A percentile compares a stretch with the other conserved stretches of the same genome.
Conservation (phyloP, 768 basidiomycete species). For the Rhizopogon sp. region DNA sequence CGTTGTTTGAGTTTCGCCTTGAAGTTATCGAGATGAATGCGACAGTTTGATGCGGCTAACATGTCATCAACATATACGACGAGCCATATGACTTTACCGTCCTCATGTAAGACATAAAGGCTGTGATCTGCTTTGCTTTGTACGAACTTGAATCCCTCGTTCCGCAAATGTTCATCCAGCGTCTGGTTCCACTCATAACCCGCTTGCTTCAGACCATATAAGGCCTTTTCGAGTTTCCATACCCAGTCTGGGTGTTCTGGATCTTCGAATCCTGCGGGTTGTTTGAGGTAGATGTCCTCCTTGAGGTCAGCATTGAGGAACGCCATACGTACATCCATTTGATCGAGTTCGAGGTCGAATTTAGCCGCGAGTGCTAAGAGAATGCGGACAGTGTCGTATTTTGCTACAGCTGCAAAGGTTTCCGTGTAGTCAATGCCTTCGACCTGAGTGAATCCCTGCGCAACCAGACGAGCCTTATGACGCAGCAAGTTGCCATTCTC, state of each 20-base stretch:
- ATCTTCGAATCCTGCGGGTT: slow-evolving; percentile 6
- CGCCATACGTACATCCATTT: slow-evolving; percentile 17
- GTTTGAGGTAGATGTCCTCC: slow-evolving; percentile 22
- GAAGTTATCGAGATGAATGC: not conserved
- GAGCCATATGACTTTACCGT: slow-evolving; percentile 13
- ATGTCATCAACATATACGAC: slow-evolving; percentile 28
- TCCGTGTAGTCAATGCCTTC: too few species aligned
- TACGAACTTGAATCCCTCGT: not conserved
- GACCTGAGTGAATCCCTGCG: too few species aligned
- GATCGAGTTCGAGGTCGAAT: slow-evolving; percentile 17
- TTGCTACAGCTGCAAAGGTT: too few species aligned
- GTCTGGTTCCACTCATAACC: slow-evolving; percentile 19
- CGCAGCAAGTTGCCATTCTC: too few species aligned
- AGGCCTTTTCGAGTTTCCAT: slow-evolving; percentile 14
- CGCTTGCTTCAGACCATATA: slow-evolving; percentile 29
- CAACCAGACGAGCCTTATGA: too few species aligned
- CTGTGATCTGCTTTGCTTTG: slow-evolving; percentile 12
- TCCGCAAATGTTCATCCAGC: not conserved
- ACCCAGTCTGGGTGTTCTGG: not conserved
- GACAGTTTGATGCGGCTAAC: slow-evolving; percentile 21
- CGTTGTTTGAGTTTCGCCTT: not conserved
- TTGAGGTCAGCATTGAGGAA: slow-evolving; percentile 12
- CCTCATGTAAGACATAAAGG: slow-evolving; percentile 15
- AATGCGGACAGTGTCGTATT: too few species aligned
- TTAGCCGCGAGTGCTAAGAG: too few species aligned